Base-by-base conservation (phyloP, 495 filamentous ascomycete species). In the Annulohypoxylon nitens region DNA sequence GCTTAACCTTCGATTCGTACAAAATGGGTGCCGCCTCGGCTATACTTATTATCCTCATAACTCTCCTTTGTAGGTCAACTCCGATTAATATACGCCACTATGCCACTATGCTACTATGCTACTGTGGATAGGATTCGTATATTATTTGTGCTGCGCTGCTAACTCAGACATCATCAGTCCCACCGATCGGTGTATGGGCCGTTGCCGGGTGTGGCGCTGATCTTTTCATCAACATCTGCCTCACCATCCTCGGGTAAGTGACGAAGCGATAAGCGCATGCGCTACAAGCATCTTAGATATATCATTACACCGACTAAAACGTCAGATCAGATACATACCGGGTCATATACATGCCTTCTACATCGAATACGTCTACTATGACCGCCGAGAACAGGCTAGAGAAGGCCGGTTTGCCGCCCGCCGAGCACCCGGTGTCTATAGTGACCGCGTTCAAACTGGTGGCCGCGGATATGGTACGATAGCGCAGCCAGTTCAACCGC, bases 311-410 rank as follows among this genome's bases (percentile, higher is more conserved):
- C 25, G 20, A 67, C 64, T 71, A 41, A 67, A 50, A 54, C 16
- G 23, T 16, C 11, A 4, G 30, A 34, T 58, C 64, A 93, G 92
- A 2, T 92, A 90, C 73, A 78, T 96, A 62, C 93, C 93, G 1
- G 93, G 93, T 6, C 90, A 95, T 71, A 87, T 97, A 26, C 95
- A 97, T 77, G 95, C 93, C 6, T 97, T 97, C 83, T 98, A 98
- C 77, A 74, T 97, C 64, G 90, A 94, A 81, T 97, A 93, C 75
- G 87, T 97, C 55, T 97, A 96, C 78, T 97, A 91, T 74, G 84
- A 93, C 36, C 90, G 92, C 12, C 85, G 86, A 60, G 87, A 92
- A 48, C 84, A 88, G 43, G 83, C 84, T 23, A 78, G 83, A 12
- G 72, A 82, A 2, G 91, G 92, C 10, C 76, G 83, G 2, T 75